Evolutionary conservation across 306 rosid genomes (phyloP).

Genomic region (Gynostemma pentaphyllum): DNA sequence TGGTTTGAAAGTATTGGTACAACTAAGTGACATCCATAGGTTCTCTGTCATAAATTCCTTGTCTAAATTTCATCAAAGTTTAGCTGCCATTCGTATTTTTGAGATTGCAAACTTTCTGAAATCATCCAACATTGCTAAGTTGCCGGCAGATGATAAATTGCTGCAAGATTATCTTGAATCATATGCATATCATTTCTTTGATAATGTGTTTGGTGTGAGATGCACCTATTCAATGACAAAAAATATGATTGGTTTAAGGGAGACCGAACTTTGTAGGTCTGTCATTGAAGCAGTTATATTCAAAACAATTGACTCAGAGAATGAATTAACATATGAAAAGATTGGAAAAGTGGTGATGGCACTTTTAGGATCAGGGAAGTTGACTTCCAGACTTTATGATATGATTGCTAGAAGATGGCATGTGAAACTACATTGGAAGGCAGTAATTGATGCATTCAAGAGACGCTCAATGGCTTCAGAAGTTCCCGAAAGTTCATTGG

Average conservation of each 20-base stretch:
- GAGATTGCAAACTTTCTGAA: slow-evolving; percentile 11
- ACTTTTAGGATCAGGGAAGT: slow-evolving; percentile 28
- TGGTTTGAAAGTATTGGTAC: slow-evolving; percentile 12
- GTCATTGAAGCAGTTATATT: slow-evolving; percentile 17
- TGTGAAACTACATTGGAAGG: slow-evolving; percentile 21
- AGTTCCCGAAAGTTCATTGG: slow-evolving; percentile 4
- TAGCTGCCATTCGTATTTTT: not conserved
- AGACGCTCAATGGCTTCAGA: not conserved
- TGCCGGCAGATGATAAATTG: not conserved
- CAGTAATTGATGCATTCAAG: slow-evolving; percentile 15
- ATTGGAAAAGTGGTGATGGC: slow-evolving; percentile 38
- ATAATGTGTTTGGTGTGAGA: slow-evolving; percentile 22
- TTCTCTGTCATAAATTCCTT: slow-evolving; percentile 1
- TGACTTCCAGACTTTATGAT: slow-evolving; percentile 1
- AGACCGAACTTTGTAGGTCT: slow-evolving; percentile 9
- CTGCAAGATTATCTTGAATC: not conserved
- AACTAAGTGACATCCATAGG: not conserved
- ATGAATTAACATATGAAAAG: slow-evolving; percentile 19
- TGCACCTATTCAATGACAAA: slow-evolving; percentile 22
- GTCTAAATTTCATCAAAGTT: slow-evolving; percentile 1
- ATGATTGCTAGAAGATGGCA: slow-evolving; percentile 6
- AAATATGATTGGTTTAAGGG: slow-evolving; percentile 34
- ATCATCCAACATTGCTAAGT: not conserved
- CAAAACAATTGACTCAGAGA: slow-evolving; percentile 11
- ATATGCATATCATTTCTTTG: slow-evolving; percentile 15